Evolutionary conservation across 768 basidiomycete genomes (phyloP).

Genomic region (Mycena alexandri): DNA sequence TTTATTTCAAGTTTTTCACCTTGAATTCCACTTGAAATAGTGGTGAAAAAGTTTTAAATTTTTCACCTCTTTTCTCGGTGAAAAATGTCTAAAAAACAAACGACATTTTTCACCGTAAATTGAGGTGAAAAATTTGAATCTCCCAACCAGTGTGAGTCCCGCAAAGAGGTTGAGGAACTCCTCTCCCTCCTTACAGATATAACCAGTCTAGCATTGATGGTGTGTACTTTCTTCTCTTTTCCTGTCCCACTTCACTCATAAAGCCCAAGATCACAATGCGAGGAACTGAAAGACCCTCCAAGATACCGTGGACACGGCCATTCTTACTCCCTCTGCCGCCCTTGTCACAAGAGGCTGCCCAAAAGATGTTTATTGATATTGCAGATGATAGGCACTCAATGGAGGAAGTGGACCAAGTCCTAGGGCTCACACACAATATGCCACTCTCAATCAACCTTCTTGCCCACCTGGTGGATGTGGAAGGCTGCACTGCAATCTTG

Average conservation of each 20-base stretch:
- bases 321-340: constrained; percentile 1
- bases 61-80: too few relatives aligned
- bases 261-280: constrained; percentile 14
- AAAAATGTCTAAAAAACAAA: too few relatives aligned
- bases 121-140: too few relatives aligned
- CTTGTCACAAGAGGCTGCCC: background rate
- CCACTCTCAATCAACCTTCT: constrained; percentile 3
- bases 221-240: background rate
- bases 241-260: background rate
- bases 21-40: too few relatives aligned
- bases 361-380: constrained; percentile 1
- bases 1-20: too few relatives aligned
- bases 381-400: background rate
- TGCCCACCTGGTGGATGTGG: background rate
- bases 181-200: constrained; percentile 2
- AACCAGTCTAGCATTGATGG: background rate
- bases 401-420: background rate
- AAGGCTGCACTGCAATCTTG: background rate
- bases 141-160: background rate
- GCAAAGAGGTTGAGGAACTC: constrained; percentile 6
- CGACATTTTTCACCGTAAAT: too few relatives aligned
- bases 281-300: constrained; percentile 4
- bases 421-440: background rate
- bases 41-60: too few relatives aligned
- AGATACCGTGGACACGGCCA: background rate